A percentile compares a stretch with the other conserved stretches of the same genome.
Conservation (phyloP, 257 asterid genomes). For the Capsicum baccatum region DNA sequence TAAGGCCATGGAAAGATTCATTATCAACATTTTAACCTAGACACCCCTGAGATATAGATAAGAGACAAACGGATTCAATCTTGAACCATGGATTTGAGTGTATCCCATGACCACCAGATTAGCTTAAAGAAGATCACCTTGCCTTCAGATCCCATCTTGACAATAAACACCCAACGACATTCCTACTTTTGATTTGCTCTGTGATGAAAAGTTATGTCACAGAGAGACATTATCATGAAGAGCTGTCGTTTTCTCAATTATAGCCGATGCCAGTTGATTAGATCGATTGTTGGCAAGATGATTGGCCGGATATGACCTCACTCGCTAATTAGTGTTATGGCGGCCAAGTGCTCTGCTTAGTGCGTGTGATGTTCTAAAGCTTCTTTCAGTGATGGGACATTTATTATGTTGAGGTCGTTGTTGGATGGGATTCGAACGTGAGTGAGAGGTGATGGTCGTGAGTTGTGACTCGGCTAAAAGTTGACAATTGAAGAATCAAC, state of each 20-base stretch:
- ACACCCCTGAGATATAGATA: conserved; percentile 17
- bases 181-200: neutral
- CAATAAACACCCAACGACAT: neutral
- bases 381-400: neutral
- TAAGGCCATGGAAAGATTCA: neutral
- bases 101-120: neutral
- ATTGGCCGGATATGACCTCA: neutral
- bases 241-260: neutral
- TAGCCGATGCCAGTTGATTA: conserved; percentile 3
- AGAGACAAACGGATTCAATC: neutral
- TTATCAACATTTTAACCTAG: neutral
- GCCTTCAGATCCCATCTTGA: neutral
- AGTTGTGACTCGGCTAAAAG: neutral
- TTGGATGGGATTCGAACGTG: neutral
- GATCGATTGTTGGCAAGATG: neutral
- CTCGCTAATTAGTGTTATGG: neutral
- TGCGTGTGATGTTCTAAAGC: neutral
- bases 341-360: neutral
- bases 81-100: neutral
- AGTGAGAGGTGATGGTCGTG: neutral
- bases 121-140: conserved; percentile 6
- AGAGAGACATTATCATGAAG: neutral
- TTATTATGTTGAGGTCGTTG: neutral
- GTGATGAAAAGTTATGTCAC: neutral
- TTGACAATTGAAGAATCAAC: conserved; percentile 7